Conservation (phyloP, 257 asterid species). For the Solanum lignicaule region DNA sequence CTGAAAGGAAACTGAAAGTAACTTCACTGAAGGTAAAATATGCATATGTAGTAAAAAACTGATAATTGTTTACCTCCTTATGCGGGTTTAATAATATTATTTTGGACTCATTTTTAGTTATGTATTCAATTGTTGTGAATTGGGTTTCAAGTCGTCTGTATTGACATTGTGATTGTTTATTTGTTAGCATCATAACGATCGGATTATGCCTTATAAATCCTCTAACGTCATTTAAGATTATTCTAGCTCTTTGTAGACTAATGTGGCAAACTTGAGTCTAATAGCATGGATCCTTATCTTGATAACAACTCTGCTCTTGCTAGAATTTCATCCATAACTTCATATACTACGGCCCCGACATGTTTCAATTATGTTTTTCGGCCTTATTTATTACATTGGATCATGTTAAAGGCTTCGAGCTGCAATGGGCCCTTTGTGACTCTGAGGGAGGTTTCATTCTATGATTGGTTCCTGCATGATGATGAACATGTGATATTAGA, state of each 20-base stretch:
- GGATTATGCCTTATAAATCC: background rate
- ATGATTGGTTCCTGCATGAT: background rate
- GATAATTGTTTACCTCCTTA: background rate
- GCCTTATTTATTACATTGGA: background rate
- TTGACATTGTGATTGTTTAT: background rate
- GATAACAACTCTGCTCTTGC: background rate
- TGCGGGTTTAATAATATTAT: background rate
- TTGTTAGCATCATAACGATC: background rate
- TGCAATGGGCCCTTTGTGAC: background rate
- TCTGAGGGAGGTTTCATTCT: background rate
- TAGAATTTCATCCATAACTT: background rate
- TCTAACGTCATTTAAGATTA: too few relatives aligned
- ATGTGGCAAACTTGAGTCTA: background rate
- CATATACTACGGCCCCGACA: background rate
- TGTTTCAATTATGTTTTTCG: background rate
- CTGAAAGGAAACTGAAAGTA: background rate
- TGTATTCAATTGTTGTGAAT: background rate
- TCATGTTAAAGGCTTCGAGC: background rate
- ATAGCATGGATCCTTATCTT: background rate
- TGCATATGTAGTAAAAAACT: too few relatives aligned
- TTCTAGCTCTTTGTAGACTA: too few relatives aligned
- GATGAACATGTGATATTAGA: background rate
- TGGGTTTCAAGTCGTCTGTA: background rate
- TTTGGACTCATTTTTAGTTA: background rate
- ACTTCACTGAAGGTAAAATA: background rate